Base-by-base conservation (phyloP, 1,284 basidiomycete genomes). In the Pseudozyma pruni region DNA sequence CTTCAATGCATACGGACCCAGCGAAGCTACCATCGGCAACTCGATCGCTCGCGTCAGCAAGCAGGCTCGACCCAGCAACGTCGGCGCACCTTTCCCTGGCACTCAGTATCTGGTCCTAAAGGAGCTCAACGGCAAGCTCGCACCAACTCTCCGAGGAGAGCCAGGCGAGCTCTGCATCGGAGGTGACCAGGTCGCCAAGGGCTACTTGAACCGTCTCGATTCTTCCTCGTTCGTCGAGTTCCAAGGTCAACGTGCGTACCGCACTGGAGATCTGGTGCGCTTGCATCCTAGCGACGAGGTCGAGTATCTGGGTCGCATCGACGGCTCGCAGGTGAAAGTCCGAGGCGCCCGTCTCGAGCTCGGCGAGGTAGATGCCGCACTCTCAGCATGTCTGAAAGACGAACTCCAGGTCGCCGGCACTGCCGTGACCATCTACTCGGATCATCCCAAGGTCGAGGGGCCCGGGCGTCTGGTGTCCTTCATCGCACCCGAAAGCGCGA, bases 1-100 rank as follows among this genome's bases (percentile, higher is more conserved):
- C 11, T 62, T 81, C 25, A 79, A 81, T 37, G 79, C 78, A 0
- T 81, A 81, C 38, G 79, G 79, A 16, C 79, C 79, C 4, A 81
- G 78, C 16, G 79, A 81, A 52, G 74, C 75, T 6, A 72, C 76
- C 6, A 81, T 81, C 50, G 79, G 79, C 35, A 79, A 64, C 45
- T 81, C 79, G 34, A 69, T 75, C 25, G 73, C 77, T 23, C 69
- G 64, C 4, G 63, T 81, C n/a, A 44, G 29, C 25, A 57, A 61
- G 31, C 27, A 17, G 1, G 61, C 72, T 14, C 58, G 66, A 6
- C 55, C 75, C 0, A 62, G 62, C 45, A 72, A 75, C 46, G 62
- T 81, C 38, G 79, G 79, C 4, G 32, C n/a, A 13, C 73, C 78
- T 11, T 81, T 81, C 62, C 60, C 60, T 16, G 72, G 75, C 25